Conservation (phyloP, 805 yeast genomes). For the Suhomyces prunicola region DNA sequence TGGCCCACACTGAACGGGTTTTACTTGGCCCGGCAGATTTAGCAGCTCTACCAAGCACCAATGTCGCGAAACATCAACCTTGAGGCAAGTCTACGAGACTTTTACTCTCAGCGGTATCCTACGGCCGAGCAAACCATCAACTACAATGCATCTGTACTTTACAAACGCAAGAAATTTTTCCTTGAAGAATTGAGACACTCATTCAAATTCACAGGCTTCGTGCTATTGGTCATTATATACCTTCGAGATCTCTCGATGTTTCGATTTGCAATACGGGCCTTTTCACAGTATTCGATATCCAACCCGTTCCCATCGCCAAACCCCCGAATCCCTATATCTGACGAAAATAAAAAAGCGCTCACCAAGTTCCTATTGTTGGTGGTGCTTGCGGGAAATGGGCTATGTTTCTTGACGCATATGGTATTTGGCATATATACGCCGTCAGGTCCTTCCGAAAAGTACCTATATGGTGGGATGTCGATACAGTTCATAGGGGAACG, state of each 20-base stretch:
- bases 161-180: conserved; percentile 42
- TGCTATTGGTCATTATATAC: conserved; percentile 36
- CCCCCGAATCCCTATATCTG: conserved; percentile 14
- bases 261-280: conserved; percentile 23
- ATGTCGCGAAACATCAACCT: conserved; percentile 6
- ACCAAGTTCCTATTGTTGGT: conserved; percentile 25
- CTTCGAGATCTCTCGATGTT: conserved; percentile 41
- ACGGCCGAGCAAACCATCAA: conserved; percentile 36
- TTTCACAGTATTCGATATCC: conserved; percentile 26
- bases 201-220: conserved; percentile 33
- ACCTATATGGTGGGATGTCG: conserved; percentile 32
- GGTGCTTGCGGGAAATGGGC: conserved; percentile 20
- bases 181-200: conserved; percentile 31
- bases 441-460: conserved; percentile 13
- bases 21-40: neutral
- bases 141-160: conserved; percentile 40
- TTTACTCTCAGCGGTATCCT: conserved; percentile 29
- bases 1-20: neutral
- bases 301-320: conserved; percentile 22
- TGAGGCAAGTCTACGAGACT: conserved; percentile 23
- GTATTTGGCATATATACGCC: conserved; percentile 20
- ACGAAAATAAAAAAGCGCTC: conserved; percentile 25
- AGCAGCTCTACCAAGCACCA: neutral
- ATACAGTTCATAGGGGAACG: conserved; percentile 41
- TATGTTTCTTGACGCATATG: conserved; percentile 26